phyloP scores from a whole-genome alignment of 805 yeast species.

The Candida schatavii region DNA sequence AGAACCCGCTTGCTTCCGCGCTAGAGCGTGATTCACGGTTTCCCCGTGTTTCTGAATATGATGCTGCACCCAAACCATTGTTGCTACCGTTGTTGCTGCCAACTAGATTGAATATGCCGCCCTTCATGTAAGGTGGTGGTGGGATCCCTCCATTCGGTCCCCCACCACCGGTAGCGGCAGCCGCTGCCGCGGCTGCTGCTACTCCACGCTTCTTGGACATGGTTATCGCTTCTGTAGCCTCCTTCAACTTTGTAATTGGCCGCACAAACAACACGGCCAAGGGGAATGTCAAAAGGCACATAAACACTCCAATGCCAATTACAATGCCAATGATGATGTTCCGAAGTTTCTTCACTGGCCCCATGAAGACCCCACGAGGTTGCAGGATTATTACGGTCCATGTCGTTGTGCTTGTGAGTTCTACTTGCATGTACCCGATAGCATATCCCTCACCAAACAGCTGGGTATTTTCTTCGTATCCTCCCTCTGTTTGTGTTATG shows the following conservation, averaged over 20 bases:
- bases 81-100: not conserved
- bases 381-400: constrained; percentile 84
- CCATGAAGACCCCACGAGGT: constrained; percentile 51
- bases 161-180: not conserved
- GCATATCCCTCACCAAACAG: constrained; percentile 27
- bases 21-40: not conserved
- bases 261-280: constrained; percentile 80
- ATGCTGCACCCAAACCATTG: not conserved
- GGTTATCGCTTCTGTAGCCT: constrained; percentile 75
- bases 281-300: constrained; percentile 76
- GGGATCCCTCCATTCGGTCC: constrained; percentile 6
- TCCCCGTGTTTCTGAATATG: too few species aligned
- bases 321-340: constrained; percentile 76
- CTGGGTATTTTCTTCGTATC: constrained; percentile 27
- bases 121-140: constrained; percentile 7
- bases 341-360: constrained; percentile 59
- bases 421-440: constrained; percentile 31
- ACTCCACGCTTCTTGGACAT: constrained; percentile 30
- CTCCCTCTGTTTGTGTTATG: constrained; percentile 17
- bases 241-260: constrained; percentile 75
- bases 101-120: not conserved
- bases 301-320: constrained; percentile 70
- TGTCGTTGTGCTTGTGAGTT: constrained; percentile 28
- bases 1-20: constrained; percentile 23
- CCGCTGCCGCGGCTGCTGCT: constrained; percentile 1